Evolutionary conservation across 1,139 yeast species (phyloP).

Genomic region (Ashbya aceris): DNA sequence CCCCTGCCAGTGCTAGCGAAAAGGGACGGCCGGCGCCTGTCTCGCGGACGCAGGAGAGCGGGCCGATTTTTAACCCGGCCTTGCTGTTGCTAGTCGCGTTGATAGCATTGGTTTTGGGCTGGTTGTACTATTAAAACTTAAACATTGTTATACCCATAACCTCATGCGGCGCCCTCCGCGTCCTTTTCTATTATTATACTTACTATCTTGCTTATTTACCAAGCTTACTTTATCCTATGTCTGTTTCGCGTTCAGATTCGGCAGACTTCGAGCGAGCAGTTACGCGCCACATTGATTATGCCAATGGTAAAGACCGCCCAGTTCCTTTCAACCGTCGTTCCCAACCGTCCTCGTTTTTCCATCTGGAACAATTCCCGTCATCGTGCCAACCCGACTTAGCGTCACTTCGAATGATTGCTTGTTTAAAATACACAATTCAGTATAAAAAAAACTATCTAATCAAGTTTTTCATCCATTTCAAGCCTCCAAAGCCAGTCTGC

Average conservation of each 20-base stretch:
- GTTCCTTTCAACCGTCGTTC: too few relatives aligned
- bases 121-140: constrained; percentile 42
- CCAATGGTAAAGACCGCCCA: too few relatives aligned
- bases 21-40: constrained; percentile 9
- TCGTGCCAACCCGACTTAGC: too few relatives aligned
- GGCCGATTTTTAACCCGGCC: constrained; percentile 35
- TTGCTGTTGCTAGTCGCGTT: constrained; percentile 44
- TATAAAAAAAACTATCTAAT: constrained; percentile 9
- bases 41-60: constrained; percentile 4
- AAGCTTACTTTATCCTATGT: too few relatives aligned
- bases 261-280: too few relatives aligned
- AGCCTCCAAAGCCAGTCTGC: constrained; percentile 97
- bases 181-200: neutral
- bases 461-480: constrained; percentile 33
- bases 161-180: too few relatives aligned
- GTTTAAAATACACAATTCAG: constrained; percentile 10
- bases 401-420: constrained; percentile 1
- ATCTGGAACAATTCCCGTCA: too few relatives aligned
- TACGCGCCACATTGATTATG: too few relatives aligned
- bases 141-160: constrained; percentile 3
- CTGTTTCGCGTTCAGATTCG: too few relatives aligned
- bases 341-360: too few relatives aligned
- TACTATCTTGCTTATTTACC: neutral
- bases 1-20: constrained; percentile 23
- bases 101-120: constrained; percentile 50